Conservation (phyloP, 352 stramenopile species). For the Globisporangium abappressorium region DNA sequence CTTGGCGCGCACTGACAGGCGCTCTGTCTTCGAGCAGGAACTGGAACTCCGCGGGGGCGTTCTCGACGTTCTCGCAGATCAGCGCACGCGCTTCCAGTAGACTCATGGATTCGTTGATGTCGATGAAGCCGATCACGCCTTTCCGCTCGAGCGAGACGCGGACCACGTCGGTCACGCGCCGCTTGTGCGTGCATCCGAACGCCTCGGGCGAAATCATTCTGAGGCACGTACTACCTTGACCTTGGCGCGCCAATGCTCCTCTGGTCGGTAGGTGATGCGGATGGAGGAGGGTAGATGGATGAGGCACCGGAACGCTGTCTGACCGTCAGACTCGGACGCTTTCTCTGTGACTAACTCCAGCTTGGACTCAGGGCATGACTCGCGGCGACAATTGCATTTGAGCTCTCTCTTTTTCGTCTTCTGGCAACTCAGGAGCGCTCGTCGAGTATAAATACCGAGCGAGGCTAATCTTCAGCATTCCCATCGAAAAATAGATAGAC, state of each 20-base stretch:
- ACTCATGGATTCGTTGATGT: conserved; percentile 63
- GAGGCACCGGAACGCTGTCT: conserved; percentile 1
- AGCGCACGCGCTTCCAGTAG: conserved; percentile 52
- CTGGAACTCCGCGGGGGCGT: conserved; percentile 61
- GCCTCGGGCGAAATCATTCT: conserved; percentile 61
- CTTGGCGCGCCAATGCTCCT: not conserved
- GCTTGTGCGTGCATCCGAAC: conserved; percentile 41
- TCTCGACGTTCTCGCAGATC: conserved; percentile 70
- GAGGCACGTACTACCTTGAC: not conserved
- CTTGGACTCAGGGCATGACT: not conserved
- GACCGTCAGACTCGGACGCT: not conserved
- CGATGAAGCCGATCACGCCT: conserved; percentile 74
- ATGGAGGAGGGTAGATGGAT: not conserved
- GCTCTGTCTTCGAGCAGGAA: conserved; percentile 67
- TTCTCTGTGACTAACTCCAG: not conserved
- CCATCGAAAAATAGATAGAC: not conserved
- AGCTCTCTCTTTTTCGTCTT: not conserved
- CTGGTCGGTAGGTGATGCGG: not conserved
- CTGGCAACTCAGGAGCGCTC: not conserved
- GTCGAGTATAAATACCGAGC: not conserved
- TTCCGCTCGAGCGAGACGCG: conserved; percentile 57
- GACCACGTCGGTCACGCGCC: conserved; percentile 54
- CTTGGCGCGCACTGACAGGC: conserved; percentile 58
- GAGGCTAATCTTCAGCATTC: not conserved
- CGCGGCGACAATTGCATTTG: not conserved